These are phyloP conservation scores for Xylariaceae sp. DNA, from an alignment of 2,329 filamentous ascomycete species.

Conservation along the genomic window DNA sequence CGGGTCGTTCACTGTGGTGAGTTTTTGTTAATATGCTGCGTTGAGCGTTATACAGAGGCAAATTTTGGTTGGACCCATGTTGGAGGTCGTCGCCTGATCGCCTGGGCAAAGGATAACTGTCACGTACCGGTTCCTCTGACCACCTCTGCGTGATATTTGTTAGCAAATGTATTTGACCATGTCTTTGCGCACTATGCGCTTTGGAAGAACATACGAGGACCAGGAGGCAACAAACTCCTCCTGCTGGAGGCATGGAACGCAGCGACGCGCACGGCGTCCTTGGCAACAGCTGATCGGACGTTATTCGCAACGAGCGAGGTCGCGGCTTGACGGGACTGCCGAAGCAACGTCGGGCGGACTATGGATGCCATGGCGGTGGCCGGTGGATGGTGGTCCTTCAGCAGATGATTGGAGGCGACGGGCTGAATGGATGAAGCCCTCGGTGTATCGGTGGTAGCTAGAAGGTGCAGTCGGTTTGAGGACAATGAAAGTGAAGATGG, in stretches of 20 bases:
- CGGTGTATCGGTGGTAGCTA: not conserved
- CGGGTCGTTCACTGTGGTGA: slow-evolving; percentile 75
- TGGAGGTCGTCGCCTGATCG: no score
- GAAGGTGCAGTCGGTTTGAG: not conserved
- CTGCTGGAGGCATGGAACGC: slow-evolving; percentile 83
- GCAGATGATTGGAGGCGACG: slow-evolving; percentile 6
- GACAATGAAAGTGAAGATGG: slow-evolving; percentile 6
- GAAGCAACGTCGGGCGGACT: slow-evolving; percentile 50
- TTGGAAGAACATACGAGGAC: slow-evolving; percentile 65
- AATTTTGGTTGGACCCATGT: no score
- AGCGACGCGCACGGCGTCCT: slow-evolving; percentile 53
- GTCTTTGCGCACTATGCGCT: no score
- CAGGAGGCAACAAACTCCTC: slow-evolving; percentile 73
- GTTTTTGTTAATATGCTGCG: slow-evolving; percentile 1
- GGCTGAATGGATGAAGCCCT: not conserved
- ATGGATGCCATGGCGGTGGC: slow-evolving; percentile 48
- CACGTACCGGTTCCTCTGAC: slow-evolving; percentile 68
- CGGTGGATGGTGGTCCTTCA: slow-evolving; percentile 16
- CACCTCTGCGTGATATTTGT: slow-evolving; percentile 52
- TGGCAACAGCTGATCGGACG: slow-evolving; percentile 24
- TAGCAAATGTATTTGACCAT: slow-evolving; percentile 33
- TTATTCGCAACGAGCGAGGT: slow-evolving; percentile 28
- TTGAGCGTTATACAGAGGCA: no score
- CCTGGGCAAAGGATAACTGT: not conserved
- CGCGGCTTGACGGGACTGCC: slow-evolving; percentile 45